Evolutionary conservation across 2,329 filamentous ascomycete species (phyloP), one percentile per base, ranked within the genome.

Genomic region (Cordyceps militaris): DNA sequence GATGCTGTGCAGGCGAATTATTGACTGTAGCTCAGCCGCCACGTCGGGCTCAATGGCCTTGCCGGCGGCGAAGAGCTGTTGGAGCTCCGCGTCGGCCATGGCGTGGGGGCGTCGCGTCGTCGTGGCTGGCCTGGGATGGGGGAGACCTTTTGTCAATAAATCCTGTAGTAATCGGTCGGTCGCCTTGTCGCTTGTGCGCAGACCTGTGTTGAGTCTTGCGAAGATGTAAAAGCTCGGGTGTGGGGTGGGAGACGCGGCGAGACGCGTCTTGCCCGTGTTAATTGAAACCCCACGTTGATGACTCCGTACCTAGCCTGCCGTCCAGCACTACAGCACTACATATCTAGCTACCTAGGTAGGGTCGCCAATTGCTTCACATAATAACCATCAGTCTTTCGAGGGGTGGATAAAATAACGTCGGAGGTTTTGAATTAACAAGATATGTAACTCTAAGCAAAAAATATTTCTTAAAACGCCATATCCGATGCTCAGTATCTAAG

Each of bases 1-100:
- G 60, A 97, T 81, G 49, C 84, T 85, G 73, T 97, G 90, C 60
- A 97, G 79, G 56, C 87, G 85, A 75, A 94, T 82, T 69, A 96
- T 95, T 59, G 91, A 95, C 69, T 88, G 82, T 63, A 99, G 78
- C 74, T 97, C 92, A 55, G 80, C 76, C 62, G 91, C 76, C 58
- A 97, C 82, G 71, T 97, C 93, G 62, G 85, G 76, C 61, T 90
- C 83, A 6, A 97, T 78, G 38, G 81, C 63, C 57, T 68, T 65
- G 62, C 70, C 67, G 42, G 71, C 70, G 13, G 72, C 69, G 66
- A 74, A 74, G 60, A 63, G 67, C 26, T 62, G 61, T 62, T 69
- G 64, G 54, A 74, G 64, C 55, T 73, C 71, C 55, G 66, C 63
- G 61, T 70, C 68, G 50, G 72, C 69, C 72, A 74, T 74, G 64